Percentiles rank a stretch among this genome's conserved stretches.
Evolutionary conservation across 306 rosid species (phyloP).

Genomic region (peach (Prunus persica)): Prunus_persica_NCBIv2 NC_034009.1:25947001-25947500

Average conservation of each 20-base stretch:
- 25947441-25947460: conserved; percentile 69
- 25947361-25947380: conserved; percentile 29
- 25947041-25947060: background rate
- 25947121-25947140: background rate
- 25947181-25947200: background rate
- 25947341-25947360: conserved; percentile 37
- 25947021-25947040: background rate
- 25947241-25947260: conserved; percentile 7
- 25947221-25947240: background rate
- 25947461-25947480: conserved; percentile 8
- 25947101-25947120: background rate
- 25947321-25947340: conserved; percentile 35
- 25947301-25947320: conserved; percentile 50
- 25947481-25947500: conserved; percentile 19
- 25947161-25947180: conserved; percentile 14
- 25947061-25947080: background rate
- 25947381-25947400: conserved; percentile 36
- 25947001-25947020: background rate
- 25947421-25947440: conserved; percentile 62
- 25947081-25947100: background rate
- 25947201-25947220: conserved; percentile 4
- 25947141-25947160: conserved; percentile 4
- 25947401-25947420: conserved; percentile 49
- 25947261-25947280: conserved; percentile 3
- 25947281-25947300: conserved; percentile 50